A percentile compares a stretch with the other conserved stretches of the same genome.
Evolutionary conservation across 225 moss, liverwort and hornwort species (phyloP).

Genomic region (Sphagnum tenellum): DNA sequence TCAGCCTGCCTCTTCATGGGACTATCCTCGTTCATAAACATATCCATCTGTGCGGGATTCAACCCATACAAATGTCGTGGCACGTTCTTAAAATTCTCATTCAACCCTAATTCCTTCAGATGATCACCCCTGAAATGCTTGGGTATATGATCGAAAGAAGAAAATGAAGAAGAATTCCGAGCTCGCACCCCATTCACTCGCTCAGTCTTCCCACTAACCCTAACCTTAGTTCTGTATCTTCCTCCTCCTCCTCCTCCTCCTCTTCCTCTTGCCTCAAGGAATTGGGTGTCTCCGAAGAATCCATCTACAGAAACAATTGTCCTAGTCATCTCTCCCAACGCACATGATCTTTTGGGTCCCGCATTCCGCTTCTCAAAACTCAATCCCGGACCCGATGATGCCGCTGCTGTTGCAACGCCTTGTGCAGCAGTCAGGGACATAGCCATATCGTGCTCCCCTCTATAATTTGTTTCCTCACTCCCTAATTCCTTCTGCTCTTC

Average conservation of each 20-base stretch:
- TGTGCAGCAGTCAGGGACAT: slow-evolving; percentile 30
- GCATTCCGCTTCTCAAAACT: slow-evolving; percentile 4
- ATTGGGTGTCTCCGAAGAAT: slow-evolving; percentile 17
- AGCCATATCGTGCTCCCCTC: slow-evolving; percentile 11
- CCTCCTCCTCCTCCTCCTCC: slow-evolving; percentile 4
- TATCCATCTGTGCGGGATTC: slow-evolving; percentile 86
- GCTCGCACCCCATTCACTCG: slow-evolving; percentile 35
- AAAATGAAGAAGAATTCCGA: neutral
- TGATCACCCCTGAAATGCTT: slow-evolving; percentile 75
- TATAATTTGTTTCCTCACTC: too few relatives aligned
- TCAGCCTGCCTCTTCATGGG: slow-evolving; percentile 79
- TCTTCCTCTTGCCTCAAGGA: neutral
- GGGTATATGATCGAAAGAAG: slow-evolving; percentile 42
- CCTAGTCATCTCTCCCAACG: slow-evolving; percentile 18
- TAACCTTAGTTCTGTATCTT: slow-evolving; percentile 1
- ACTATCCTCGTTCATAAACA: slow-evolving; percentile 97
- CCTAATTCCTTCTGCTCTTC: too few relatives aligned
- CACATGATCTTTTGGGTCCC: slow-evolving; percentile 18
- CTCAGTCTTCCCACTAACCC: slow-evolving; percentile 25
- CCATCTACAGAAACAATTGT: slow-evolving; percentile 10
- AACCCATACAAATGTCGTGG: slow-evolving; percentile 79
- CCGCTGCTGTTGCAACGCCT: slow-evolving; percentile 25
- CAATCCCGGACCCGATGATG: slow-evolving; percentile 1
- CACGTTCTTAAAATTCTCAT: slow-evolving; percentile 62
- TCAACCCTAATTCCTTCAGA: slow-evolving; percentile 63